Base-by-base conservation (phyloP, 2,329 filamentous ascomycete genomes). In the Colletotrichum tamarilloi region DNA sequence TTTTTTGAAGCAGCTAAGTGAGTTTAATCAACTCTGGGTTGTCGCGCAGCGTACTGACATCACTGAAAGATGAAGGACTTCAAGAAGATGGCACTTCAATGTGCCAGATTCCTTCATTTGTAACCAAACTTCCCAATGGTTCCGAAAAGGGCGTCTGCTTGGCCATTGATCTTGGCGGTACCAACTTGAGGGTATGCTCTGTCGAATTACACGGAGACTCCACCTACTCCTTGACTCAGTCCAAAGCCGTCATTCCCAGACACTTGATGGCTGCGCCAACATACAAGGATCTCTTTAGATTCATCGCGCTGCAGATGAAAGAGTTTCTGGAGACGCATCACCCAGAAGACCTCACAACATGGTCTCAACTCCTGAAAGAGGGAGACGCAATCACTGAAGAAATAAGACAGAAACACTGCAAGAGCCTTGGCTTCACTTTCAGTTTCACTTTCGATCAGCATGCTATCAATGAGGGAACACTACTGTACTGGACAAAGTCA, bases 401-500 rank as follows among this genome's bases (percentile, higher is more conserved):
- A 14, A 22, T 65, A 1, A 64, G 74, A 5, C 56, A n/a, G 8
- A 63, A 32, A 42, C 49, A 74, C 35, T 49, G 49, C 12, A 76
- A 76, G 5, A 76, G 76, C 22, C 59, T 81, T 8, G 79, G 79
- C 0, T 81, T 81, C 73, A 81, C 79, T 1, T 81, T 81, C 73
- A 81, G 93, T n/a, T 95, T 95, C 83, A 95, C 93, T n/a, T 95
- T 95, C 82, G 76, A 79, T 12, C 78, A 93, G 88, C 78, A 95
- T 93, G 84, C 93, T 90, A 24, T 92, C 92, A 62, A 88, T 92
- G 78, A 90, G 79, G 93, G 93, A 56, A 91, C 89, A 32, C 84
- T 95, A 46, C 90, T 95, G 80, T 90, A 93, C 75, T 95, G 93
- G 93, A 95, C 93, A 53, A 95, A 95, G 82, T 93, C 93, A 28